Conservation (phyloP, 2,329 filamentous ascomycete genomes). For the Aspergillus pseudotamarii region DNA sequence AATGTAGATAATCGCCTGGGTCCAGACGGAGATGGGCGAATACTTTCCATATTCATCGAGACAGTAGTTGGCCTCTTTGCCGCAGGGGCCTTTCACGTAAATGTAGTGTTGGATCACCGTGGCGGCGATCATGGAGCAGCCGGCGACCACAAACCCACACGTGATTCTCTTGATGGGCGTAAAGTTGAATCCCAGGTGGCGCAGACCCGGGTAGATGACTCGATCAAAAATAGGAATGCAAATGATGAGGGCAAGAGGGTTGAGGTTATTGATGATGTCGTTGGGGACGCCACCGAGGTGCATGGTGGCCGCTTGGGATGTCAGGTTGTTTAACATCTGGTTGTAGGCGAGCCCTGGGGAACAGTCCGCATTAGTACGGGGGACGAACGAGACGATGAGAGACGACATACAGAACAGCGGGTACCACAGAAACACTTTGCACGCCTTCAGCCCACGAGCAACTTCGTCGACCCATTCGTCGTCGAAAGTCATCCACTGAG, state of each 20-base stretch:
- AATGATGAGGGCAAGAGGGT: conserved; percentile 57
- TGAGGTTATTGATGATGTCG: conserved; percentile 59
- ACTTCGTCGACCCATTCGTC: conserved; percentile 83
- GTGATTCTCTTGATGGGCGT: conserved; percentile 58
- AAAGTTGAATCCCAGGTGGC: conserved; percentile 51
- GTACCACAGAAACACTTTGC: conserved; percentile 67
- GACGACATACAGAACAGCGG: conserved; percentile 49
- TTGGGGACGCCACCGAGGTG: conserved; percentile 56
- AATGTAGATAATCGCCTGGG: conserved; percentile 53
- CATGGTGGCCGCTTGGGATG: conserved; percentile 60
- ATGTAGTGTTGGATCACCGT: conserved; percentile 54
- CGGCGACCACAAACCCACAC: conserved; percentile 53
- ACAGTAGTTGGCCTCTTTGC: conserved; percentile 57
- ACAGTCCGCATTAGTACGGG: background rate
- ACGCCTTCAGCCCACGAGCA: conserved; percentile 68
- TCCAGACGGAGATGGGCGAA: conserved; percentile 67
- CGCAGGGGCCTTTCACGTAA: conserved; percentile 66
- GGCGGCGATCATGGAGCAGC: conserved; percentile 53
- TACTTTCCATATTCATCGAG: conserved; percentile 44
- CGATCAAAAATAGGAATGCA: conserved; percentile 58
- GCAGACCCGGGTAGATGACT: conserved; percentile 55
- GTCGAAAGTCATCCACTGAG: conserved; percentile 72
- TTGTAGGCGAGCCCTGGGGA: conserved; percentile 50
- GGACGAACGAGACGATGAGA: background rate
- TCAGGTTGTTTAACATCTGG: conserved; percentile 59